A percentile compares a stretch with the other conserved stretches of the same genome.
Evolutionary conservation across 257 asterid genomes (phyloP).

Genomic region (Rhazya stricta): DNA sequence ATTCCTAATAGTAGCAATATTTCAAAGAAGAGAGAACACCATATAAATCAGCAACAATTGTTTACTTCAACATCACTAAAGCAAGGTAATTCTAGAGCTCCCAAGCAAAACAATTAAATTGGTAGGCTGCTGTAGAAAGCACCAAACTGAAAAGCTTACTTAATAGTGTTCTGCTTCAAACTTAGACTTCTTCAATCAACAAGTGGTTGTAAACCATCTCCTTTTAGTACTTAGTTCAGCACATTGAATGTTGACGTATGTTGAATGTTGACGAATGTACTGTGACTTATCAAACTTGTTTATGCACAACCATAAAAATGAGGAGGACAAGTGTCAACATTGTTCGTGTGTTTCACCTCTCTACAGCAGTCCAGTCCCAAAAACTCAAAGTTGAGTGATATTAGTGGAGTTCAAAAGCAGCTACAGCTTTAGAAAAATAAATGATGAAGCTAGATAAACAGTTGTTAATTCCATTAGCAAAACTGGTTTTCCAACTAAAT

Average conservation of each 20-base stretch:
- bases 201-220: not conserved
- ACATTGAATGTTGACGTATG: not conserved
- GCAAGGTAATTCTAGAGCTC: not conserved
- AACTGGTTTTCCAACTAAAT: too few relatives aligned
- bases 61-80: not conserved
- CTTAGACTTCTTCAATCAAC: too few relatives aligned
- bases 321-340: not conserved
- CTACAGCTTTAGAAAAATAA: too few relatives aligned
- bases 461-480: too few relatives aligned
- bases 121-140: not conserved
- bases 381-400: not conserved
- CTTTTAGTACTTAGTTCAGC: too few relatives aligned
- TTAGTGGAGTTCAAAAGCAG: too few relatives aligned
- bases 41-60: too few relatives aligned
- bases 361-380: not conserved
- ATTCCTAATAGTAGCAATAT: too few relatives aligned
- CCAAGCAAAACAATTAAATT: not conserved
- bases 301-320: too few relatives aligned
- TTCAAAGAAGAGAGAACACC: not conserved
- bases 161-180: too few relatives aligned
- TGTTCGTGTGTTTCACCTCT: not conserved
- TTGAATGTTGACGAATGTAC: not conserved
- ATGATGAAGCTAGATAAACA: too few relatives aligned
- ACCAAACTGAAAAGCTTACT: not conserved
- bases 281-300: too few relatives aligned